phyloP scores from a whole-genome alignment of 2,329 filamentous ascomycete species.

The Tolypocladium tundrense region DNA sequence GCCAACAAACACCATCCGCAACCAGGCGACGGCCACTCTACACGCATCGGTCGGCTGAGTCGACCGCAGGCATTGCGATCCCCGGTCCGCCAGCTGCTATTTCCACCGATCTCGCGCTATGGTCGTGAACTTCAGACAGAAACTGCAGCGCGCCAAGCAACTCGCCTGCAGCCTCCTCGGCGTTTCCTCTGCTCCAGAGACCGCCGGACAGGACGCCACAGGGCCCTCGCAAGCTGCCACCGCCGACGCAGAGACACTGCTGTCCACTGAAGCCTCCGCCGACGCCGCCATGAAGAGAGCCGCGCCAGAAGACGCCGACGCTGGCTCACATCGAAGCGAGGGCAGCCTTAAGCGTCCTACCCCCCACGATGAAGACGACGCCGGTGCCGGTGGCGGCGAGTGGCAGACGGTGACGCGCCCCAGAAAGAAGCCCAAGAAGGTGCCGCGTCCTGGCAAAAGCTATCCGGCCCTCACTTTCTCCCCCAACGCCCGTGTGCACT shows the following conservation, averaged over 20 bases:
- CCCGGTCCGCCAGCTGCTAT: neutral
- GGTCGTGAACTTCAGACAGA: conserved; percentile 7
- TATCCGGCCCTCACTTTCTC: conserved; percentile 53
- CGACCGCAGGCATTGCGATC: neutral
- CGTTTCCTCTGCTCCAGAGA: conserved; percentile 1
- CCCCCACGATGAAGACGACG: conserved; percentile 30
- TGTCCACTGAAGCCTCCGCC: neutral
- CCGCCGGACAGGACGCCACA: neutral
- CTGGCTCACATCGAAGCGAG: conserved; percentile 17
- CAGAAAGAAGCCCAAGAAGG: conserved; percentile 51
- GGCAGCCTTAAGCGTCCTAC: conserved; percentile 38
- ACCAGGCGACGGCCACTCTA: neutral
- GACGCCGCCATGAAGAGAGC: conserved; percentile 6
- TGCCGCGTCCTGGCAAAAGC: conserved; percentile 43
- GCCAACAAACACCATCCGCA: neutral
- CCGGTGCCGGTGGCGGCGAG: conserved; percentile 20
- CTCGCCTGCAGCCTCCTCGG: conserved; percentile 7
- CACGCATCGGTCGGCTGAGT: neutral
- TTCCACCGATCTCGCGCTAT: conserved; percentile 1
- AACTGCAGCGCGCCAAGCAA: conserved; percentile 8
- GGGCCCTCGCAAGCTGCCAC: neutral
- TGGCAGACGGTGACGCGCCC: conserved; percentile 48
- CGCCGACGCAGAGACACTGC: neutral
- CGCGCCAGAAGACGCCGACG: conserved; percentile 5
- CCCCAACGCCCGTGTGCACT: conserved; percentile 45